These are phyloP conservation scores for Wickerhamiella musiphila DNA, from an alignment of 805 yeast species.

Conservation along the genomic window DNA sequence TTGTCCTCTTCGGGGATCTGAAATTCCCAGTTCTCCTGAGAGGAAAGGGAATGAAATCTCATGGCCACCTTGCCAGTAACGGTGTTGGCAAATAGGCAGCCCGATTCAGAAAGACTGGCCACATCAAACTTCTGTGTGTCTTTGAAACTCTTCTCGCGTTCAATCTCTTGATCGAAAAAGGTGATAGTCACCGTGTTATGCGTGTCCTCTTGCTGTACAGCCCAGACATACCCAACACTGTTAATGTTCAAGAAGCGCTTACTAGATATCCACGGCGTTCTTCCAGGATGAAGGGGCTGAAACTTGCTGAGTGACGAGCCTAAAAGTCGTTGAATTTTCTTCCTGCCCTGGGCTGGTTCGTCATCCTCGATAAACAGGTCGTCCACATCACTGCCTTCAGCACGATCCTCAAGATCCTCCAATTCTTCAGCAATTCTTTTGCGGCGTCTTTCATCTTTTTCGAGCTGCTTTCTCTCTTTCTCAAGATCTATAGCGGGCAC, in stretches of 20 bases:
- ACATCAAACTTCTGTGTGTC: constrained; percentile 57
- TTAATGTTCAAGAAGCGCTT: constrained; percentile 72
- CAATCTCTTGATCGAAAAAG: constrained; percentile 62
- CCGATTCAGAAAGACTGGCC: constrained; percentile 53
- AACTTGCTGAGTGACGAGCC: no score
- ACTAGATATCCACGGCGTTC: constrained; percentile 61
- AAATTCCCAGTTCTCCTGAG: constrained; percentile 51
- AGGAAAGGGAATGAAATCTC: constrained; percentile 52
- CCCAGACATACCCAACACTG: constrained; percentile 64
- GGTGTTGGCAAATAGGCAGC: constrained; percentile 42
- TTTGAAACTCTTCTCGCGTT: constrained; percentile 70
- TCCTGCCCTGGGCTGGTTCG: constrained; percentile 27
- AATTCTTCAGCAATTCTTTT: no score
- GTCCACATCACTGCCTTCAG: constrained; percentile 19
- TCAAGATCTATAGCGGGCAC: constrained; percentile 10
- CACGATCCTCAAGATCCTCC: constrained; percentile 10
- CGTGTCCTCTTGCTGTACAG: constrained; percentile 41
- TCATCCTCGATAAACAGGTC: constrained; percentile 36
- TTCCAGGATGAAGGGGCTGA: constrained; percentile 51
- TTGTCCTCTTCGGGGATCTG: constrained; percentile 31
- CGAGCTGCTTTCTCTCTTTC: constrained; percentile 11
- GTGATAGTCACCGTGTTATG: constrained; percentile 67
- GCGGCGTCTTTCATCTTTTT: constrained; percentile 16
- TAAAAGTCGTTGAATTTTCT: no score
- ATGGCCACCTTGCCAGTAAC: constrained; percentile 31